These are phyloP conservation scores for Amaranthus cruentus DNA, from an alignment of 148 eudicot genomes.

Conservation along the genomic window DNA sequence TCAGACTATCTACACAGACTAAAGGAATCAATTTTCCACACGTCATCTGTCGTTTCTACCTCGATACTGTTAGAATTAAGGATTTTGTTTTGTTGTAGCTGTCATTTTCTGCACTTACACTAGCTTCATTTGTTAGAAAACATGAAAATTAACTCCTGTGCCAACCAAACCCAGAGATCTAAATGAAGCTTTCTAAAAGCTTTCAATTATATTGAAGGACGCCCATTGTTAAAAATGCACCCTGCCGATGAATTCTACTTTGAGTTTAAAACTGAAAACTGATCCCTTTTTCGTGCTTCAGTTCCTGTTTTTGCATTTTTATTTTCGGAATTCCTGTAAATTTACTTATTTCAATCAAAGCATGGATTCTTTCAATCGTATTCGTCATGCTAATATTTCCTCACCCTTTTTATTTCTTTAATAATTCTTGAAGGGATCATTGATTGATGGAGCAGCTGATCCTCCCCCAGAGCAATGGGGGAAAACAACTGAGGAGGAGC, in stretches of 20 bases:
- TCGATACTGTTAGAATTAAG: no score
- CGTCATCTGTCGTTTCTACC: no score
- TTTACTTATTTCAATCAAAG: neutral
- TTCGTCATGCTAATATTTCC: neutral
- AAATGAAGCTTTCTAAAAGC: no score
- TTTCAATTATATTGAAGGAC: no score
- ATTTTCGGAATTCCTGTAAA: neutral
- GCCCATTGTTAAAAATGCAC: no score
- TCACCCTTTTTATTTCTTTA: neutral
- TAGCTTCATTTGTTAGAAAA: no score
- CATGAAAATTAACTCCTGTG: no score
- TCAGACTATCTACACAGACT: no score
- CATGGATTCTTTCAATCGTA: neutral
- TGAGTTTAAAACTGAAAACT: neutral
- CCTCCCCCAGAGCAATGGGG: slow-evolving; percentile 99
- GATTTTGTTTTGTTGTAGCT: no score
- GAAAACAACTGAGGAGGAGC: slow-evolving; percentile 86
- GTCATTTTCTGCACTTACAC: no score
- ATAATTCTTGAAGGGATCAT: slow-evolving; percentile 52
- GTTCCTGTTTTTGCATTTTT: neutral
- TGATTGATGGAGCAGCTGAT: slow-evolving; percentile 95
- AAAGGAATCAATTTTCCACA: no score
- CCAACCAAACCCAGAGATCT: no score
- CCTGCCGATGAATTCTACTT: neutral
- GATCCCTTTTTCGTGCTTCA: neutral